Evolutionary conservation across 2,329 filamentous ascomycete genomes (phyloP), one percentile per base, ranked within the genome.

Genomic region (Fusarium fujikuroi): DNA sequence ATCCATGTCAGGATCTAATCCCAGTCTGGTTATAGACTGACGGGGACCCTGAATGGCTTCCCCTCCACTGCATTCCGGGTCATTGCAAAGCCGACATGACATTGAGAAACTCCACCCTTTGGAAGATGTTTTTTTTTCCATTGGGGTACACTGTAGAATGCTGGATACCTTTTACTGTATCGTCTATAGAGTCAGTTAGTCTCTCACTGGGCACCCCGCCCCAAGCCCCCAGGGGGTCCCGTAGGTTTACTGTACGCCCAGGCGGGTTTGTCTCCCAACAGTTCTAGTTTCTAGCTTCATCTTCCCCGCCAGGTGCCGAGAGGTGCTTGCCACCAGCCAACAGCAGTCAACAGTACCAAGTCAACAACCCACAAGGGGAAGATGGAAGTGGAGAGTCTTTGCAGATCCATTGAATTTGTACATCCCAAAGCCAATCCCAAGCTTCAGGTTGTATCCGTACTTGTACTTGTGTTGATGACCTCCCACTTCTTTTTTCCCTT

Each of bases 231-330:
- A 59, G 44, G 66, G 66, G 59, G 66, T 50, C 46, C 21, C 21
- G 46, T 75, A 42, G 67, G 67, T 71, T 70, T 73, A 68, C 23
- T 25, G 30, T 52, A 54, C 69, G 66, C 60, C 74, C 56, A 59
- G 70, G 62, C 57, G 40, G 66, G 54, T 49, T 67, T 73, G 66
- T 77, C 75, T 78, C 76, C 76, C 76, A 78, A 78, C 76, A 78
- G 76, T 78, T 78, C 76, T 77, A 75, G 73, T 68, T 69, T 69
- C 76, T 76, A 76, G 73, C 67, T 69, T 69, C 66, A 30, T 63
- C 61, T 66, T 70, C 70, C 70, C 70, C 70, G 70, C 64, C 74
- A 77, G 76, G 61, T 78, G 68, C 74, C 74, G 70, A 71, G 58
- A 73, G 72, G 63, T 54, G 72, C 70, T 75, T 75, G 70, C 70